Percentiles rank a stretch among this genome's conserved stretches.
phyloP scores from a whole-genome alignment of 1,139 yeast species.

The Sugiyamaella pinicola region DNA sequence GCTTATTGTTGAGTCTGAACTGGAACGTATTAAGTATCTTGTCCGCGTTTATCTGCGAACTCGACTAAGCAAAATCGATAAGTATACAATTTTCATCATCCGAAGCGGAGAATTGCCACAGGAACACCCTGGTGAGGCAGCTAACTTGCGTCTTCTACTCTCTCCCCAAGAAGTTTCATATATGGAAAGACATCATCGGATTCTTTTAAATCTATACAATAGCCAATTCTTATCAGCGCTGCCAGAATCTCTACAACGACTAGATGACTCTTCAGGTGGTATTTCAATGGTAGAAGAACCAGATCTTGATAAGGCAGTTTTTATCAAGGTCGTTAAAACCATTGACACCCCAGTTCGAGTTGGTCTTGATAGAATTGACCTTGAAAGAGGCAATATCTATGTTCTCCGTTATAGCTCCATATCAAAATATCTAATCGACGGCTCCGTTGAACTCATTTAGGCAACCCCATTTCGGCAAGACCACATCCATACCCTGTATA shows the following conservation, averaged over 20 bases:
- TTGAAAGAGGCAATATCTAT: conserved; percentile 69
- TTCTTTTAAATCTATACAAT: conserved; percentile 67
- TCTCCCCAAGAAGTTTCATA: conserved; percentile 66
- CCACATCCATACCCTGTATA: not conserved
- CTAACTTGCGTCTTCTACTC: conserved; percentile 41
- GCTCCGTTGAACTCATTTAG: conserved; percentile 37
- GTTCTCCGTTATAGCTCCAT: conserved; percentile 70
- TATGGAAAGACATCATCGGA: conserved; percentile 63
- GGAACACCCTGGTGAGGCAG: conserved; percentile 37
- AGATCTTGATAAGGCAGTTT: conserved; percentile 73
- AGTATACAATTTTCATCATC: conserved; percentile 59
- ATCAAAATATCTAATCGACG: conserved; percentile 25
- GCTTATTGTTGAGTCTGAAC: conserved; percentile 85
- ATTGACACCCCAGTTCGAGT: conserved; percentile 40
- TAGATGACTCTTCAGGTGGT: conserved; percentile 79
- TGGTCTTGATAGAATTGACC: conserved; percentile 61
- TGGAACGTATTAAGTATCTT: conserved; percentile 81
- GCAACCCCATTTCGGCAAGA: too few relatives aligned
- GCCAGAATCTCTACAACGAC: conserved; percentile 66
- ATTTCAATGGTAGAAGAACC: conserved; percentile 81
- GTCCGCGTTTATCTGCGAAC: conserved; percentile 79
- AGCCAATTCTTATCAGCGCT: conserved; percentile 65
- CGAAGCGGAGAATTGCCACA: conserved; percentile 1
- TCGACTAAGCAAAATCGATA: conserved; percentile 66
- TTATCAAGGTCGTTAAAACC: conserved; percentile 57